phyloP scores from a whole-genome alignment of 495 filamentous ascomycete species.

The Bryoglossum gracile region DNA sequence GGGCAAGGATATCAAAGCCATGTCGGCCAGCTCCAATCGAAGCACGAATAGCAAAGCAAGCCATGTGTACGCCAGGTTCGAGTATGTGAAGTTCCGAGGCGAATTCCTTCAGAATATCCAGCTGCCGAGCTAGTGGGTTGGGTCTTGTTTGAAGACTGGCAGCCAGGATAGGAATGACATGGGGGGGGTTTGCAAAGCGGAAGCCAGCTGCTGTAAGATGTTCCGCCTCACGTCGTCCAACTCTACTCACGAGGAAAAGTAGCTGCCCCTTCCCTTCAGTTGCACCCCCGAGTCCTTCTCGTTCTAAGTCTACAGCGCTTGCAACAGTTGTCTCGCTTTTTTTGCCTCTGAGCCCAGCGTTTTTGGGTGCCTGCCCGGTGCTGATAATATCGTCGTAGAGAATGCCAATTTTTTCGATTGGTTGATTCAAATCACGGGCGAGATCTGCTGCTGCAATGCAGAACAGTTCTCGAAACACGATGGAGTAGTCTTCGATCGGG shows the following conservation, averaged over 20 bases:
- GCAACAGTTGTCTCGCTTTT: not conserved
- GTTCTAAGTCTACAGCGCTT: conserved; percentile 8
- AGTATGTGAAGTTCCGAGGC: conserved; percentile 43
- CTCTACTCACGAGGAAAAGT: conserved; percentile 69
- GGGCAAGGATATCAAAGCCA: conserved; percentile 70
- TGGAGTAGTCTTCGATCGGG: conserved; percentile 58
- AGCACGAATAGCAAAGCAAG: conserved; percentile 66
- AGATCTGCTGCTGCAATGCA: conserved; percentile 72
- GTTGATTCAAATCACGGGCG: conserved; percentile 54
- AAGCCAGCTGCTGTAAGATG: conserved; percentile 66
- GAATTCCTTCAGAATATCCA: conserved; percentile 57
- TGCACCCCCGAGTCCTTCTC: conserved; percentile 22
- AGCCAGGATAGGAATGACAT: conserved; percentile 61
- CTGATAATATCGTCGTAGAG: conserved; percentile 72
- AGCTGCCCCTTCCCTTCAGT: conserved; percentile 60
- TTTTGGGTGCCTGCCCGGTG: conserved; percentile 38
- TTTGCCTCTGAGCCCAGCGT: not conserved
- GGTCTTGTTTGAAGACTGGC: conserved; percentile 63
- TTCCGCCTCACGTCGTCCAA: conserved; percentile 49
- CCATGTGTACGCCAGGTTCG: conserved; percentile 64
- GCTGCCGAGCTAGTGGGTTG: conserved; percentile 41
- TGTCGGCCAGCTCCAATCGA: conserved; percentile 38
- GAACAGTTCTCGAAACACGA: conserved; percentile 80
- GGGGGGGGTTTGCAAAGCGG: conserved; percentile 61
- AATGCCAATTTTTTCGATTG: conserved; percentile 58